Percentiles rank a stretch among this genome's conserved stretches.
phyloP scores from a whole-genome alignment of 2,329 filamentous ascomycete species.

The Aspergillus melleus region DNA sequence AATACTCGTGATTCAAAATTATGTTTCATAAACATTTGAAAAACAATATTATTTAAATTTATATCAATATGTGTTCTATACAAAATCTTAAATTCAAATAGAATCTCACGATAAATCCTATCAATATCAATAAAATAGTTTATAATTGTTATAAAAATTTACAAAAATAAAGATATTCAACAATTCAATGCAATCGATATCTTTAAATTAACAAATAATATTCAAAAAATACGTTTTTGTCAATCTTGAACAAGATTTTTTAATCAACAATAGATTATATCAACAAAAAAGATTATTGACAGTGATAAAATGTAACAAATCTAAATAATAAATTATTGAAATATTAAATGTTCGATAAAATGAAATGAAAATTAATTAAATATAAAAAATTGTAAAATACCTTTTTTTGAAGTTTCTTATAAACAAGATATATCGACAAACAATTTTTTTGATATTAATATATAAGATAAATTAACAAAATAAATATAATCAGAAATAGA shows the following conservation, averaged over 20 bases:
- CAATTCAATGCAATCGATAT: neutral
- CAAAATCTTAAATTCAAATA: neutral
- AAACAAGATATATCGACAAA: neutral
- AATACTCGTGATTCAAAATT: neutral
- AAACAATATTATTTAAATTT: neutral
- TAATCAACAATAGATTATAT: neutral
- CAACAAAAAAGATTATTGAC: neutral
- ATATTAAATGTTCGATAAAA: neutral
- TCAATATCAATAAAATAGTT: neutral
- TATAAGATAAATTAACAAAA: neutral
- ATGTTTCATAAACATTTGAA: neutral
- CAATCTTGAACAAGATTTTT: neutral
- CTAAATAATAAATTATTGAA: neutral
- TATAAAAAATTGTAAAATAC: neutral
- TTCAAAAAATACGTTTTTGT: neutral
- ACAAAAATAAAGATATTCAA: neutral
- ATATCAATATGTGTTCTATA: neutral
- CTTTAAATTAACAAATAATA: neutral
- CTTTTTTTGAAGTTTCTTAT: neutral
- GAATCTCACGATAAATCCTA: neutral
- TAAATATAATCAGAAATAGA: neutral
- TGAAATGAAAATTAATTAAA: neutral
- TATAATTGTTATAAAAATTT: neutral
- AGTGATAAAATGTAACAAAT: neutral
- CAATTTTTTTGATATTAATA: neutral